phyloP scores from a whole-genome alignment of 257 asterid genomes.

The Coffea eugenioides region DNA sequence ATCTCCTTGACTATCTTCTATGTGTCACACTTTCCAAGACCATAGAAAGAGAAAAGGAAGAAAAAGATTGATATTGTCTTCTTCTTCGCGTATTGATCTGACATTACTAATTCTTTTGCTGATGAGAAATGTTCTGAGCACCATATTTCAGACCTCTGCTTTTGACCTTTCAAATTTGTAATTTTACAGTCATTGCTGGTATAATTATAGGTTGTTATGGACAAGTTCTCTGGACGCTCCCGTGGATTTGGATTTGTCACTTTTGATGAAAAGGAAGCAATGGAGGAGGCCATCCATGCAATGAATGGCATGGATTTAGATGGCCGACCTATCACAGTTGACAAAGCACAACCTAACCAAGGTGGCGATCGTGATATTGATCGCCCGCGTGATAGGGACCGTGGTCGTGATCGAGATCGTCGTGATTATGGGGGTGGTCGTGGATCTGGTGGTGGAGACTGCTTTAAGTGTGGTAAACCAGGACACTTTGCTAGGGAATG shows the following conservation, averaged over 20 bases:
- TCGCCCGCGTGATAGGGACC: constrained; percentile 1
- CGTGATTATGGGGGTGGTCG: constrained; percentile 62
- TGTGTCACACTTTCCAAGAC: background rate
- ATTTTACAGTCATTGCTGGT: background rate
- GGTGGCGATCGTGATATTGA: constrained; percentile 46
- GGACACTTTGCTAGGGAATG: constrained; percentile 97
- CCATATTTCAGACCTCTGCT: background rate
- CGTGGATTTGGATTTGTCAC: constrained; percentile 94
- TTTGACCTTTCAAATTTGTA: background rate
- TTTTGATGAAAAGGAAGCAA: constrained; percentile 77
- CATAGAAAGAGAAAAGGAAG: background rate
- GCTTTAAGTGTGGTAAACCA: constrained; percentile 92
- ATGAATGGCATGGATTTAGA: constrained; percentile 92
- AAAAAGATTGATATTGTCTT: background rate
- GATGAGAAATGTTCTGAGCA: background rate
- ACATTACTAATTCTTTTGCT: background rate
- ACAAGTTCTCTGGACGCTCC: constrained; percentile 79
- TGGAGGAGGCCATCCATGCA: constrained; percentile 92
- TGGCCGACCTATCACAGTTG: constrained; percentile 84
- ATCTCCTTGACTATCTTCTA: background rate
- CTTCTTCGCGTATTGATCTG: background rate
- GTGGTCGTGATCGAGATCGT: constrained; percentile 28
- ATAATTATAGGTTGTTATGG: constrained; percentile 62
- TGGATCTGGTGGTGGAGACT: constrained; percentile 87
- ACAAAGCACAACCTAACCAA: constrained; percentile 79